These are phyloP conservation scores for Wickerhamomyces bovis DNA, from an alignment of 805 yeast genomes.

Conservation along the genomic window DNA sequence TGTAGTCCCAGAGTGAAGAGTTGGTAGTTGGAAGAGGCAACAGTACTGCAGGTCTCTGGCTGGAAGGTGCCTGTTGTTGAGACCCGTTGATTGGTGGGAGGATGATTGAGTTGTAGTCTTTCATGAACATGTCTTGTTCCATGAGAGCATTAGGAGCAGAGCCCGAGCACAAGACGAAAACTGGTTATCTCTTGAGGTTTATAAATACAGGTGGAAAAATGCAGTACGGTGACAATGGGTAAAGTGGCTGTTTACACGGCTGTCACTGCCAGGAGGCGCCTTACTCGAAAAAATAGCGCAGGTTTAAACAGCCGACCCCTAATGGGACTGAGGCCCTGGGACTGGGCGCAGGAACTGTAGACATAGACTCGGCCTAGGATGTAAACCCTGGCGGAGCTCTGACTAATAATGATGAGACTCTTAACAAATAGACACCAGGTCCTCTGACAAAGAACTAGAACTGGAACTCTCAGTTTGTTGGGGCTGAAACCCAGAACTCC, in stretches of 20 bases:
- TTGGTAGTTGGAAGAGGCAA: slow-evolving; percentile 1
- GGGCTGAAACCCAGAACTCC: neutral
- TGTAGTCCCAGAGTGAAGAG: slow-evolving; percentile 1
- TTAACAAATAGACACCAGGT: too few species aligned
- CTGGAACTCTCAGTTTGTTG: too few species aligned
- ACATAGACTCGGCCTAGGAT: neutral
- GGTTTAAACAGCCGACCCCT: neutral
- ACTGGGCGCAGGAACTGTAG: neutral
- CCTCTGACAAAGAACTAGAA: neutral
- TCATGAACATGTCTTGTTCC: neutral
- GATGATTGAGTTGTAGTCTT: slow-evolving; percentile 5
- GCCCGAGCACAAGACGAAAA: neutral
- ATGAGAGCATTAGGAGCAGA: neutral
- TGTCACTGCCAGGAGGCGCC: neutral
- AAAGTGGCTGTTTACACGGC: neutral
- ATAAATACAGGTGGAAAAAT: neutral
- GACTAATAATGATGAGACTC: neutral
- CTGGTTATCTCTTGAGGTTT: neutral
- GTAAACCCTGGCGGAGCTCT: neutral
- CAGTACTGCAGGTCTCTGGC: neutral
- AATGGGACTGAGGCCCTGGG: neutral
- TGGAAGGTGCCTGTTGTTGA: slow-evolving; percentile 1
- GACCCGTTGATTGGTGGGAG: slow-evolving; percentile 8
- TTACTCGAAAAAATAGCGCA: neutral
- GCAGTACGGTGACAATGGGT: neutral